Evolutionary conservation across 495 filamentous ascomycete genomes (phyloP).

Genomic region (Aspergillus cavernicola): DNA sequence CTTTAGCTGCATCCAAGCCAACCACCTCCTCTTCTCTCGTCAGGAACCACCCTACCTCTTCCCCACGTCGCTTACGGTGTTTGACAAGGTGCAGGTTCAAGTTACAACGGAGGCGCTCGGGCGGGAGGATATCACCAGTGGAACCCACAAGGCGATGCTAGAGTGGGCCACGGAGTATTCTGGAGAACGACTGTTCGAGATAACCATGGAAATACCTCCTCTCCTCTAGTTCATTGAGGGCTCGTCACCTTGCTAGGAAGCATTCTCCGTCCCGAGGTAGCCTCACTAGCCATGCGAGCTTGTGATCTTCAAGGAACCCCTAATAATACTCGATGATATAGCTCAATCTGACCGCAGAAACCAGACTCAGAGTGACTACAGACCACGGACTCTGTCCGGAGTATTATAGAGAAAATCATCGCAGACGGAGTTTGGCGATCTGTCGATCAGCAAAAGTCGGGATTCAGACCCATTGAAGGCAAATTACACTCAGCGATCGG

Average conservation of each 20-base stretch:
- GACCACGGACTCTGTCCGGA: no score
- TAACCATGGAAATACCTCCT: constrained; percentile 12
- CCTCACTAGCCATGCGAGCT: not conserved
- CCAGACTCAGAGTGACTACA: no score
- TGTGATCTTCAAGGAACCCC: not conserved
- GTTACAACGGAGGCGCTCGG: no score
- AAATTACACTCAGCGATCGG: not conserved
- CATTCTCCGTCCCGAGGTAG: not conserved
- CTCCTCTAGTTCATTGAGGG: no score
- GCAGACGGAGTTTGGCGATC: not conserved
- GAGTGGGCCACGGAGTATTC: not conserved
- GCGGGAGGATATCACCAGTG: constrained; percentile 2
- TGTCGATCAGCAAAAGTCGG: not conserved
- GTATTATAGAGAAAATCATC: not conserved
- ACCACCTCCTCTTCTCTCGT: constrained; percentile 5
- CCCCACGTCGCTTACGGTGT: no score
- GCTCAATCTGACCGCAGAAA: no score
- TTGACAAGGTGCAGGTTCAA: no score
- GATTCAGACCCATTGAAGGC: not conserved
- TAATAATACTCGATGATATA: not conserved
- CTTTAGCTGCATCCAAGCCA: constrained; percentile 15
- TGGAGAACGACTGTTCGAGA: constrained; percentile 13
- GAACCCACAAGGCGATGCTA: not conserved
- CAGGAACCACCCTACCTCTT: constrained; percentile 8
- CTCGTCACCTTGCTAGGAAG: not conserved